Conservation (phyloP, 768 basidiomycete species). For the Hysterangium stoloniferum region DNA sequence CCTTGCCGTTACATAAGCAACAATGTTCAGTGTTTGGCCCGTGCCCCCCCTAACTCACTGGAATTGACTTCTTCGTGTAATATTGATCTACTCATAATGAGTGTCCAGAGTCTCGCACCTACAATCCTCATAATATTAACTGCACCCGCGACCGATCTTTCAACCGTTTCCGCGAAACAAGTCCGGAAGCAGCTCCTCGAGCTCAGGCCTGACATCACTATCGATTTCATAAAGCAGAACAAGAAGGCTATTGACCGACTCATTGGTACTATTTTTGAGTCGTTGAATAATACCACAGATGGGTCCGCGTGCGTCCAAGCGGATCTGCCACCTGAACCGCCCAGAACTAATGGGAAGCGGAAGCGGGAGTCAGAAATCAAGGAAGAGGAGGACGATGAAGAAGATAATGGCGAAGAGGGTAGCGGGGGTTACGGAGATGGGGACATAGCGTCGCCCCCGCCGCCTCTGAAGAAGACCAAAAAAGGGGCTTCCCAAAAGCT, state of each 20-base stretch:
- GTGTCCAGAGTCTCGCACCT: slow-evolving; percentile 45
- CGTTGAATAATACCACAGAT: slow-evolving; percentile 36
- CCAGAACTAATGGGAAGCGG: slow-evolving; percentile 23
- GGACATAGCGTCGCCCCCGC: slow-evolving; percentile 9
- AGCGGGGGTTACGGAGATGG: slow-evolving; percentile 19
- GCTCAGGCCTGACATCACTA: slow-evolving; percentile 43
- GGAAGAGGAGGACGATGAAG: slow-evolving; percentile 18
- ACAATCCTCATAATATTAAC: slow-evolving; percentile 63
- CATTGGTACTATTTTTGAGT: slow-evolving; percentile 59
- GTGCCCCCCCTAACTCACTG: too few relatives aligned
- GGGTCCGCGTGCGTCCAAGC: slow-evolving; percentile 17
- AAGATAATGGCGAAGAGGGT: slow-evolving; percentile 28
- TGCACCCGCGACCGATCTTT: slow-evolving; percentile 69
- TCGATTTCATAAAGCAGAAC: slow-evolving; percentile 55
- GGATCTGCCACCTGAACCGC: slow-evolving; percentile 15
- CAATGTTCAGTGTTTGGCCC: too few relatives aligned
- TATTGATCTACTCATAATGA: too few relatives aligned
- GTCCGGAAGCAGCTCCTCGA: slow-evolving; percentile 71
- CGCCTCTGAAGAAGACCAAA: slow-evolving; percentile 35
- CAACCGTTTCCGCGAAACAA: slow-evolving; percentile 80
- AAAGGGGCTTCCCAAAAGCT: slow-evolving; percentile 39
- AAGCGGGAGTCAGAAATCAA: slow-evolving; percentile 19
- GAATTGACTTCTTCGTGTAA: too few relatives aligned
- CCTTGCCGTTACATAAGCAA: too few relatives aligned
- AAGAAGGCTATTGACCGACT: slow-evolving; percentile 61